Evolutionary conservation across 2,329 filamentous ascomycete genomes (phyloP).

Genomic region (Aspergillus sp.): DNA sequence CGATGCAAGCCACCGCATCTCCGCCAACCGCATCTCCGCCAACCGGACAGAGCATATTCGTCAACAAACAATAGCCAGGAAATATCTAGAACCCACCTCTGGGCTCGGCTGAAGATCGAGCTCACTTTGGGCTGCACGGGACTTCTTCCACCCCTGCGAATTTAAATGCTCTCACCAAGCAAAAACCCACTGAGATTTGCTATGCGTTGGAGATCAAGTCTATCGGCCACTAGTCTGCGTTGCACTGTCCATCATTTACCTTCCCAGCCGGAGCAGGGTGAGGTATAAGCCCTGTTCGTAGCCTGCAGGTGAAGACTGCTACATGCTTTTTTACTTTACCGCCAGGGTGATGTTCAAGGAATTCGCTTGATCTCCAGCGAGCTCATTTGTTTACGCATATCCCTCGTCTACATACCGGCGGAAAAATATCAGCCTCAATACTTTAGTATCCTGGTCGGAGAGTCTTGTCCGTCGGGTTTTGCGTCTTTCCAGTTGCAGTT

Average conservation of each 20-base stretch:
- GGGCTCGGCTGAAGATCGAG: slow-evolving; percentile 8
- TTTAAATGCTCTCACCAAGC: too few species aligned
- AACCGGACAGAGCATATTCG: not conserved
- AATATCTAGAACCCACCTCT: slow-evolving; percentile 1
- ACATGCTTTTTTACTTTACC: not conserved
- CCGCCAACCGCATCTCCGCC: slow-evolving; percentile 6
- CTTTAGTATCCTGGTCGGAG: too few species aligned
- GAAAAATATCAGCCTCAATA: too few species aligned
- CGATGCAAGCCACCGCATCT: slow-evolving; percentile 24
- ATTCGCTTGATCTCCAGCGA: not conserved
- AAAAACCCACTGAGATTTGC: slow-evolving; percentile 17
- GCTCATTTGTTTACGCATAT: not conserved
- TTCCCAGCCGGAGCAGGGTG: slow-evolving; percentile 6
- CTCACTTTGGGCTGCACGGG: slow-evolving; percentile 11
- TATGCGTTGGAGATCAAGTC: slow-evolving; percentile 24
- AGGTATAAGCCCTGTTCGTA: slow-evolving; percentile 17
- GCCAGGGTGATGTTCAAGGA: not conserved
- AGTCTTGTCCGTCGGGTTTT: too few species aligned
- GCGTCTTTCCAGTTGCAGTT: slow-evolving; percentile 7
- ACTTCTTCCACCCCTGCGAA: slow-evolving; percentile 9
- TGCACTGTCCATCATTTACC: slow-evolving; percentile 23
- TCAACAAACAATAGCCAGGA: slow-evolving; percentile 6
- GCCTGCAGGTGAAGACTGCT: slow-evolving; percentile 7
- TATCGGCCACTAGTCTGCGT: slow-evolving; percentile 25
- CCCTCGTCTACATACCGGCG: not conserved